These are phyloP conservation scores for Xylariaceae sp. DNA, from an alignment of 2,329 filamentous ascomycete species.

Conservation along the genomic window DNA sequence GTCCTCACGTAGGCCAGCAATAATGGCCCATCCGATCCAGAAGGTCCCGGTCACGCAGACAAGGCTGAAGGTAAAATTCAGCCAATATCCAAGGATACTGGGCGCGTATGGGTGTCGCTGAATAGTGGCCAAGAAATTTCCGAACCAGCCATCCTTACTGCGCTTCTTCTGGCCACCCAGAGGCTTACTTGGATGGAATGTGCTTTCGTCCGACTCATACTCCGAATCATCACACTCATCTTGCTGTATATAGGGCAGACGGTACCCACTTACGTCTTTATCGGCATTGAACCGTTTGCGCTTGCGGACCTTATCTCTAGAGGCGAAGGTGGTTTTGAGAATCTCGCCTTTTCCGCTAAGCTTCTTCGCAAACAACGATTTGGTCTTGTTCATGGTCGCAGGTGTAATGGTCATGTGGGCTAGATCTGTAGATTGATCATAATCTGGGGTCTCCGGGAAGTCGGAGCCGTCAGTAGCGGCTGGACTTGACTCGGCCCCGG, in stretches of 20 bases:
- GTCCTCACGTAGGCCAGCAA: constrained; percentile 74
- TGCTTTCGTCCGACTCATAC: constrained; percentile 57
- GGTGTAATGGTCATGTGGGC: constrained; percentile 54
- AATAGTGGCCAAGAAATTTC: constrained; percentile 55
- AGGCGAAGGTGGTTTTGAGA: constrained; percentile 47
- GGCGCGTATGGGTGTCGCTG: constrained; percentile 65
- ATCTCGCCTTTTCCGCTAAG: constrained; percentile 70
- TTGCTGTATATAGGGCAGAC: constrained; percentile 50
- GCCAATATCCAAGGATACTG: constrained; percentile 64
- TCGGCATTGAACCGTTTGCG: constrained; percentile 59
- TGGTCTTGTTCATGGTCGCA: constrained; percentile 54
- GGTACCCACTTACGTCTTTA: constrained; percentile 56
- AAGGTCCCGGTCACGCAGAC: constrained; percentile 46
- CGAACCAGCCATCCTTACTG: constrained; percentile 48
- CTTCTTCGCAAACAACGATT: constrained; percentile 45
- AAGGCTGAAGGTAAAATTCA: constrained; percentile 68
- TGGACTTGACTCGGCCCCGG: constrained; percentile 65
- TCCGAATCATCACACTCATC: constrained; percentile 53
- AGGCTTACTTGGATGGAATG: constrained; percentile 34
- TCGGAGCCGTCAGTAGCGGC: constrained; percentile 64
- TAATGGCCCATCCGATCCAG: constrained; percentile 73
- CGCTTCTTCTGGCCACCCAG: constrained; percentile 31
- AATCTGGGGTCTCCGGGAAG: constrained; percentile 57
- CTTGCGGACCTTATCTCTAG: constrained; percentile 57
- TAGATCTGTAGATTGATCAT: constrained; percentile 52